These are phyloP conservation scores for Penicillium psychrosexuale DNA, from an alignment of 2,329 filamentous ascomycete genomes.

Conservation along the genomic window DNA sequence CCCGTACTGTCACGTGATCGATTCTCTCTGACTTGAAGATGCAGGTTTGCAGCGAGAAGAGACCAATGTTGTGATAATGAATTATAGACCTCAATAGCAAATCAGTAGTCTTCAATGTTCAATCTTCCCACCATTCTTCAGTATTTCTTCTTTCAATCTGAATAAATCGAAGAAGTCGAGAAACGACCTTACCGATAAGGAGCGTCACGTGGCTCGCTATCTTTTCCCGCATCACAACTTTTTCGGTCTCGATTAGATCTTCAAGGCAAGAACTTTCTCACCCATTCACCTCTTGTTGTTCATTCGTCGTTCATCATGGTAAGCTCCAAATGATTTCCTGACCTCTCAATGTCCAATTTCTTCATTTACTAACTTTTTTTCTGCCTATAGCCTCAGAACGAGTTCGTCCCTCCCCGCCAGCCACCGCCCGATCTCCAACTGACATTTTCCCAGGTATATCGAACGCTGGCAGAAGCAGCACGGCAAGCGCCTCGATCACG, in stretches of 20 bases:
- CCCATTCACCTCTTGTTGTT: constrained; percentile 17
- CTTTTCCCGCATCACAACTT: constrained; percentile 27
- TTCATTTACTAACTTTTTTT: constrained; percentile 8
- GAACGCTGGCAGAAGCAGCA: constrained; percentile 72
- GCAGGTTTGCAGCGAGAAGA: background rate
- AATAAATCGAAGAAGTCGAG: background rate
- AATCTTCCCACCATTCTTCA: background rate
- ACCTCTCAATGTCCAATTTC: background rate
- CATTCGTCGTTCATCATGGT: constrained; percentile 32
- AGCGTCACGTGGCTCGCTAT: constrained; percentile 23
- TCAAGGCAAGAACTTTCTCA: constrained; percentile 19
- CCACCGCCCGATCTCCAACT: constrained; percentile 13
- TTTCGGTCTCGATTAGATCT: constrained; percentile 28
- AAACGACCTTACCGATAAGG: constrained; percentile 16
- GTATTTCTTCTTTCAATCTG: background rate
- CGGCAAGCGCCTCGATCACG: constrained; percentile 67
- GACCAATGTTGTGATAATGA: background rate
- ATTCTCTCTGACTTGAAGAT: background rate
- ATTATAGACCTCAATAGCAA: background rate
- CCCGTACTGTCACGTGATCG: constrained; percentile 31
- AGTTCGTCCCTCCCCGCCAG: constrained; percentile 34
- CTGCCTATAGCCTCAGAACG: constrained; percentile 41
- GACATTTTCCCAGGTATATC: constrained; percentile 52
- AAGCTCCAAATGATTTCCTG: constrained; percentile 9
- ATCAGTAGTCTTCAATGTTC: constrained; percentile 10